phyloP scores from a whole-genome alignment of 2,329 filamentous ascomycete genomes.

The Trematosphaeria pertusa region DNA sequence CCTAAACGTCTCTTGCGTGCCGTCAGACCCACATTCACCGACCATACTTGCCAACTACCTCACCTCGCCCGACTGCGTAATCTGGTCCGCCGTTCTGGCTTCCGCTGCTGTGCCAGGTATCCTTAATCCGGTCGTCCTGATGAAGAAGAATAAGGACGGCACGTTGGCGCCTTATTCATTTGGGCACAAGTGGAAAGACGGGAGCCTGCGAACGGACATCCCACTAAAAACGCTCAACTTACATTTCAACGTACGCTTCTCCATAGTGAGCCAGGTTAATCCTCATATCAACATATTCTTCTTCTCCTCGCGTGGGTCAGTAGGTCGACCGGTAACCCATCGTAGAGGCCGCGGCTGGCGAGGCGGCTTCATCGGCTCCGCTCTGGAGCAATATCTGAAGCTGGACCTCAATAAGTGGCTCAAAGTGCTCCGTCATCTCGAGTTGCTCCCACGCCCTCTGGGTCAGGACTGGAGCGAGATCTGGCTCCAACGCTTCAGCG shows the following conservation, averaged over 20 bases:
- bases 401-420: slow-evolving; percentile 98
- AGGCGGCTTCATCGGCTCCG: slow-evolving; percentile 90
- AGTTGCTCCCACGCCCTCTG: slow-evolving; percentile 85
- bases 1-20: slow-evolving; percentile 94
- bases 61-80: slow-evolving; percentile 94
- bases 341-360: slow-evolving; percentile 93
- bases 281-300: slow-evolving; percentile 99
- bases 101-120: slow-evolving; percentile 97
- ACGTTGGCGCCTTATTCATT: slow-evolving; percentile 89
- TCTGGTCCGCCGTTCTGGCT: slow-evolving; percentile 95
- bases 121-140: slow-evolving; percentile 90
- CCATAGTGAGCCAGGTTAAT: slow-evolving; percentile 87
- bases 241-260: slow-evolving; percentile 98
- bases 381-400: slow-evolving; percentile 93
- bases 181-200: slow-evolving; percentile 99
- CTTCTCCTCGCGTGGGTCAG: slow-evolving; percentile 90
- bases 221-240: slow-evolving; percentile 92
- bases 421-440: slow-evolving; percentile 89
- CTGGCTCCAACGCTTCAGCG: slow-evolving; percentile 93
- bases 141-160: slow-evolving; percentile 82
- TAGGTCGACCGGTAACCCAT: slow-evolving; percentile 93
- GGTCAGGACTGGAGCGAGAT: slow-evolving; percentile 97
- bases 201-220: slow-evolving; percentile 91
- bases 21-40: slow-evolving; percentile 91
- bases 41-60: slow-evolving; percentile 95